Percentiles rank a stretch among this genome's conserved stretches.
Evolutionary conservation across 2,329 filamentous ascomycete genomes (phyloP).

Genomic region (Calonectria honghensis): DNA sequence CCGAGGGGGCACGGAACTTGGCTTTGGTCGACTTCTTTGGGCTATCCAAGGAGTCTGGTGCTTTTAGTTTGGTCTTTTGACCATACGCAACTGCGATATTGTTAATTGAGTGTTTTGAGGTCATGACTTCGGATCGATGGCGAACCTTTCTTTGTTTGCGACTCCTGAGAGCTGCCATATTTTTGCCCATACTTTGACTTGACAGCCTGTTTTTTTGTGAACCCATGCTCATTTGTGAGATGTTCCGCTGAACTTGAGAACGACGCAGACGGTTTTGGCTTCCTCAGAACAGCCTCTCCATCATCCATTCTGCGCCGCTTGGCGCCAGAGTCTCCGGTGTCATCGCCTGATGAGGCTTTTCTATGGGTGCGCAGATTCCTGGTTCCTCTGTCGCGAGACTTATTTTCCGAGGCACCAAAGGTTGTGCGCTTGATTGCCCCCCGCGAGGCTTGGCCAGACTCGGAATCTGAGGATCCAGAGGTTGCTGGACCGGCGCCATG

Average conservation of each 20-base stretch:
- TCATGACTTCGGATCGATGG: neutral
- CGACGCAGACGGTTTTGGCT: conserved; percentile 7
- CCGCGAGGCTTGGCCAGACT: conserved; percentile 51
- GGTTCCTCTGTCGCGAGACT: conserved; percentile 23
- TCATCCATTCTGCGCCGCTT: conserved; percentile 45
- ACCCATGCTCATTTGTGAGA: conserved; percentile 51
- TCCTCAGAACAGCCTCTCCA: conserved; percentile 6
- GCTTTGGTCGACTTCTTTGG: conserved; percentile 41
- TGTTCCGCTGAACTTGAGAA: conserved; percentile 49
- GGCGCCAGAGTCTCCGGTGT: conserved; percentile 30
- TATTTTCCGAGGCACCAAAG: conserved; percentile 51
- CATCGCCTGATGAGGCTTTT: conserved; percentile 1
- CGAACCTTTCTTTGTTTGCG: conserved; percentile 49
- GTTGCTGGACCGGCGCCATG: conserved; percentile 12
- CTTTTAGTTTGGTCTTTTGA: conserved; percentile 39
- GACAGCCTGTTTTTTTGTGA: conserved; percentile 44
- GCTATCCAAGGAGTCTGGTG: conserved; percentile 42
- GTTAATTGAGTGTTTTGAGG: conserved; percentile 15
- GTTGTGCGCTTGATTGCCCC: conserved; percentile 59
- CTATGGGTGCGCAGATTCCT: conserved; percentile 29
- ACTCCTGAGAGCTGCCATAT: conserved; percentile 49
- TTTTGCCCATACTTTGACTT: conserved; percentile 55
- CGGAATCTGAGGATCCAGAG: conserved; percentile 49
- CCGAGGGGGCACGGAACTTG: conserved; percentile 26
- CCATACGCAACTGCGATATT: conserved; percentile 39